A percentile compares a stretch with the other conserved stretches of the same genome.
These are phyloP conservation scores for Xylariales sp. DNA, from an alignment of 2,329 filamentous ascomycete species.

Conservation along the genomic window DNA sequence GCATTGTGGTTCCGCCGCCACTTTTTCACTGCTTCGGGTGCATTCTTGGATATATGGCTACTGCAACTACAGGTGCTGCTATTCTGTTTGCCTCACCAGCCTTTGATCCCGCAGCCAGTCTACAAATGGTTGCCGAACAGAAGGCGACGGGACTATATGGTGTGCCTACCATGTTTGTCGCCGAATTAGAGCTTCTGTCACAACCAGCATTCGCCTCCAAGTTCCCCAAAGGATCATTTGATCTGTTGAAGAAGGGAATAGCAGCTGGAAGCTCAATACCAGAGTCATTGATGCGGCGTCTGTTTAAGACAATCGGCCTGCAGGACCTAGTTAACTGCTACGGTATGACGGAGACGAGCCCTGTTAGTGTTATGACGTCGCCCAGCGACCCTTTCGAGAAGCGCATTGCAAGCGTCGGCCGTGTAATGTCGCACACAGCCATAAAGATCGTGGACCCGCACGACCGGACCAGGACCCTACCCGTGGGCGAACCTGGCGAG, in stretches of 20 bases:
- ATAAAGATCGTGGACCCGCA: conserved; percentile 70
- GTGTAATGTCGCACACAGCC: conserved; percentile 75
- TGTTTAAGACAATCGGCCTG: conserved; percentile 72
- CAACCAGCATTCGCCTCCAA: conserved; percentile 26
- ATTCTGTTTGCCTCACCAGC: conserved; percentile 85
- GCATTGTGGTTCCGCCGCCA: conserved; percentile 80
- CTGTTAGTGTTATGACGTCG: conserved; percentile 76
- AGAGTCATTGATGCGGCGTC: conserved; percentile 69
- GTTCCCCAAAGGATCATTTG: conserved; percentile 22
- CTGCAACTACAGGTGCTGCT: conserved; percentile 71
- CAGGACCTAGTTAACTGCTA: conserved; percentile 89
- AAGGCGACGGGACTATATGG: conserved; percentile 70
- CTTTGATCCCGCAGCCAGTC: conserved; percentile 73
- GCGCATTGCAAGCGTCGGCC: conserved; percentile 72
- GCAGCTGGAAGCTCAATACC: conserved; percentile 86
- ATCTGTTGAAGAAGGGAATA: conserved; percentile 75
- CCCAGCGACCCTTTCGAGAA: conserved; percentile 70
- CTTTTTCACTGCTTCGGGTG: conserved; percentile 89
- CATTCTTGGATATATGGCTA: conserved; percentile 94
- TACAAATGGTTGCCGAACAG: conserved; percentile 52
- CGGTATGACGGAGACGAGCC: conserved; percentile 89
- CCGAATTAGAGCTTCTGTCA: conserved; percentile 74
- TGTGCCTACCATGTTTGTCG: conserved; percentile 91
- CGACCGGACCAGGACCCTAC: conserved; percentile 56
- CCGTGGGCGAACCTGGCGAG: conserved; percentile 68